Evolutionary conservation across 2,329 filamentous ascomycete species (phyloP), one percentile per base, ranked within the genome.

Genomic region (Claviceps sorghi): DNA sequence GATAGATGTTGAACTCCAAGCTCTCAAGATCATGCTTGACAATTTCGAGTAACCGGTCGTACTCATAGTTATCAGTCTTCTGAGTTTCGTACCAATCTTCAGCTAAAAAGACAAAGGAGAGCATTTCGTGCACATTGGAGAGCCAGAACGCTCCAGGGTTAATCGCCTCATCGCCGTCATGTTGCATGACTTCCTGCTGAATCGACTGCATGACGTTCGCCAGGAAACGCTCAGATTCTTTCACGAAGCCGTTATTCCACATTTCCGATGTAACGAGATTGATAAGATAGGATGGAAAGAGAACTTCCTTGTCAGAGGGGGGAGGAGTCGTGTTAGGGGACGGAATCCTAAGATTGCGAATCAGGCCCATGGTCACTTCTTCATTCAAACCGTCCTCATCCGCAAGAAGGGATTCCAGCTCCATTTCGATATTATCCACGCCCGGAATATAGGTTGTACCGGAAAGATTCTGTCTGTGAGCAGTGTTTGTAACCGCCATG

Each of bases 221-320:
- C 57, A 98, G 77, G 79, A 98, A 98, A 52, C 91, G 86, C 71
- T 98, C 93, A 4, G 93, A 97, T 71, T 98, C 93, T 75, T 98
- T 98, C 61, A 98, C 93, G 65, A 96, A 98, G 47, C 93, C 93
- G 62, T 98, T 98, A 75, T 98, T 98, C 93, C 93, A 98, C 93
- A 98, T 98, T 73, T 98, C 93, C 17, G 90, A 97, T 13, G 93
- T 98, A 57, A 98, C 93, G 55, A 98, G 78, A 69, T 98, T 98
- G 75, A 98, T 98, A 61, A 98, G 83, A 68, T 97, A 98, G 10
- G 93, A 91, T 36, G 93, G 93, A 83, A 98, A 98, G 50, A 98
- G 77, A 22, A 98, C 91, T 68, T 98, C 93, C 74, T 98, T 98
- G 71, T 98, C 93, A 19, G 89, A 95, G 11, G 93, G 91, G 51